These are phyloP conservation scores for Cutaneotrichosporon cavernicola DNA, from an alignment of 1,284 basidiomycete genomes.

Conservation along the genomic window DNA sequence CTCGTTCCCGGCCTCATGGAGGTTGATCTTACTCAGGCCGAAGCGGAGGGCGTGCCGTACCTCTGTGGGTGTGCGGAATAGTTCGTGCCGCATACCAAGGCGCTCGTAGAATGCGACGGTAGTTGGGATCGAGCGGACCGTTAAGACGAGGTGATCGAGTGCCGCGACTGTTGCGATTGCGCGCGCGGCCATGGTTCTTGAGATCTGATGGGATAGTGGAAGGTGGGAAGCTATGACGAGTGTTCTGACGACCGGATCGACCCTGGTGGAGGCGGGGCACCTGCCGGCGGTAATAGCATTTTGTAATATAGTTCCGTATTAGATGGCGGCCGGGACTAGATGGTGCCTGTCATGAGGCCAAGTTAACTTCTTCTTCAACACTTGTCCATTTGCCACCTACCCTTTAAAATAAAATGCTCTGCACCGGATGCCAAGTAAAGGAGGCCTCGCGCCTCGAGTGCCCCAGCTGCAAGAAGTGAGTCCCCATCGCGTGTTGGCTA, in stretches of 20 bases:
- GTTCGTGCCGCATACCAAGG: conserved; percentile 24
- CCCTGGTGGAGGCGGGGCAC: background rate
- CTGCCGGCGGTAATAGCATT: background rate
- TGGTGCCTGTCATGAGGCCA: background rate
- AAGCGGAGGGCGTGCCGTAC: conserved; percentile 20
- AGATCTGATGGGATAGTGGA: background rate
- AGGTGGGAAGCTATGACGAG: background rate
- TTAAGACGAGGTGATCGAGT: conserved; percentile 27
- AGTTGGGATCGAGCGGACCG: conserved; percentile 18
- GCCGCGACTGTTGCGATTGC: conserved; percentile 7
- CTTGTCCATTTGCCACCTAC: conserved; percentile 3
- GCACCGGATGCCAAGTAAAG: conserved; percentile 49
- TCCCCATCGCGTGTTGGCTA: conserved; percentile 9
- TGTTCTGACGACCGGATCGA: background rate
- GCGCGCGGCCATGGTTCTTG: background rate
- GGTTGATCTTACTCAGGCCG: conserved; percentile 24
- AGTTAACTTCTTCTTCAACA: background rate
- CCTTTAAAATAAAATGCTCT: conserved; percentile 22
- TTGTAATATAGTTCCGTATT: background rate
- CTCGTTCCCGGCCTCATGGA: conserved; percentile 20
- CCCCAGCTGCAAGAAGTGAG: conserved; percentile 53
- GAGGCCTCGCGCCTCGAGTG: conserved; percentile 53
- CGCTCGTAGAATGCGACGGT: conserved; percentile 19
- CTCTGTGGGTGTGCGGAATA: conserved; percentile 9
- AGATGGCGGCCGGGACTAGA: background rate